Percentiles rank a stretch among this genome's conserved stretches.
phyloP scores from a whole-genome alignment of 192 early-diverging fungal genomes.

The Geranomyces michiganensis region DNA sequence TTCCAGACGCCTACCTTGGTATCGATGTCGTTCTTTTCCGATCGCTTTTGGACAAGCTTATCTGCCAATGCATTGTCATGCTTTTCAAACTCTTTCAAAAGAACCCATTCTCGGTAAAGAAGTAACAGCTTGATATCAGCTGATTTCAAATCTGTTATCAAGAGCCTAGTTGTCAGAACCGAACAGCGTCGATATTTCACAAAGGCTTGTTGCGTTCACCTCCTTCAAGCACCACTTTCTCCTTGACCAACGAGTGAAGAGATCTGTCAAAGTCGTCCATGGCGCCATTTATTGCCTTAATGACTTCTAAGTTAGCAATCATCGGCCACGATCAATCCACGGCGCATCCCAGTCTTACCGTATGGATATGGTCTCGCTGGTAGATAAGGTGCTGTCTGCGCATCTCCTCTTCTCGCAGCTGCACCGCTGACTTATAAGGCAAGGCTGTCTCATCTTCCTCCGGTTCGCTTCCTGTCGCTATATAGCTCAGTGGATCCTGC shows the following conservation, averaged over 20 bases:
- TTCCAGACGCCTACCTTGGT: constrained; percentile 39
- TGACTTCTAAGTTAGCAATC: constrained; percentile 17
- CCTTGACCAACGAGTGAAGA: constrained; percentile 47
- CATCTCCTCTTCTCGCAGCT: constrained; percentile 45
- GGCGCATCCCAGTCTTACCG: constrained; percentile 28
- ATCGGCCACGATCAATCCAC: not conserved
- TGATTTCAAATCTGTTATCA: constrained; percentile 56
- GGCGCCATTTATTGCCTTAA: constrained; percentile 19
- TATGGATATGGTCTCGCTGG: constrained; percentile 38
- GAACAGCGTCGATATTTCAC: too few species aligned
- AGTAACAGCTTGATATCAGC: constrained; percentile 65
- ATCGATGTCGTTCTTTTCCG: constrained; percentile 60
- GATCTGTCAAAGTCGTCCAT: constrained; percentile 51
- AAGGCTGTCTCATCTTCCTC: constrained; percentile 4
- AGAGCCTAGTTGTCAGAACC: not conserved
- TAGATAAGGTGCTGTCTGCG: constrained; percentile 39
- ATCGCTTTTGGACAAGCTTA: constrained; percentile 53
- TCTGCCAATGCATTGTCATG: constrained; percentile 58
- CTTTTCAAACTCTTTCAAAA: constrained; percentile 72
- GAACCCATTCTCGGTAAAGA: constrained; percentile 63
- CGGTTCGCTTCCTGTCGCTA: not conserved
- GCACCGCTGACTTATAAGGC: constrained; percentile 29
- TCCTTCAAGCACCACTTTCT: constrained; percentile 56
- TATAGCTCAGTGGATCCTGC: not conserved
- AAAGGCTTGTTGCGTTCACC: too few species aligned